Conservation (phyloP, 2,329 filamentous ascomycete species). For the Aspergillaceae sp. region DNA sequence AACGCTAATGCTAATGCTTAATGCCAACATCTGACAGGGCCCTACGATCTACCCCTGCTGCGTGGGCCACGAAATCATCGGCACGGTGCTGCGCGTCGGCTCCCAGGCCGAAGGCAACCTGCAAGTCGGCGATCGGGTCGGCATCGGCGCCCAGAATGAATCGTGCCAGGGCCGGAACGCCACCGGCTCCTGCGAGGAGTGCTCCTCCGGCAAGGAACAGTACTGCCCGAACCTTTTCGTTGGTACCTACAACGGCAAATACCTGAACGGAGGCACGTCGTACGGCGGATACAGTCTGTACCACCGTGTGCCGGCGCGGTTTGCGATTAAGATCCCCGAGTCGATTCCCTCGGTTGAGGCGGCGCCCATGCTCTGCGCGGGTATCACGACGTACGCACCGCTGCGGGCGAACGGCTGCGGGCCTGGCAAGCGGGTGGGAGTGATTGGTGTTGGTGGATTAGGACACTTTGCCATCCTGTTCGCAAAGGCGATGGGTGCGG, state of each 20-base stretch:
- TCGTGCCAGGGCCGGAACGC: conserved; percentile 39
- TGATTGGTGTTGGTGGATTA: conserved; percentile 65
- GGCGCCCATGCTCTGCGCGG: conserved; percentile 70
- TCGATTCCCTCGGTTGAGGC: conserved; percentile 42
- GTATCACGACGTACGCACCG: conserved; percentile 65
- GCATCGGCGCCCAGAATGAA: conserved; percentile 54
- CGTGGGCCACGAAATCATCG: conserved; percentile 59
- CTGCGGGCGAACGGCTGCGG: conserved; percentile 60
- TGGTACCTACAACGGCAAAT: conserved; percentile 25
- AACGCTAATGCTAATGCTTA: too few species aligned
- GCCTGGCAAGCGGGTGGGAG: conserved; percentile 62
- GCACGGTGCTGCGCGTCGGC: conserved; percentile 50
- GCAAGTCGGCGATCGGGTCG: conserved; percentile 32
- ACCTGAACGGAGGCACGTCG: conserved; percentile 48
- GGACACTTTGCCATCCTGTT: conserved; percentile 66
- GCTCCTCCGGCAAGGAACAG: conserved; percentile 35
- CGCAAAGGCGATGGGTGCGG: conserved; percentile 61
- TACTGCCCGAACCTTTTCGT: conserved; percentile 24
- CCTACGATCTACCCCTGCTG: conserved; percentile 37
- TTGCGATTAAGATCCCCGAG: conserved; percentile 52
- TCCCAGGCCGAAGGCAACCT: conserved; percentile 26
- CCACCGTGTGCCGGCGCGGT: conserved; percentile 48
- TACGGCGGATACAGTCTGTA: conserved; percentile 59
- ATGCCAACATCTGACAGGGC: conserved; percentile 10
- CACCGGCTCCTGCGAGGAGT: conserved; percentile 45